phyloP scores from a whole-genome alignment of 108 stramenopile species.

The Conticribra weissflogii region DNA sequence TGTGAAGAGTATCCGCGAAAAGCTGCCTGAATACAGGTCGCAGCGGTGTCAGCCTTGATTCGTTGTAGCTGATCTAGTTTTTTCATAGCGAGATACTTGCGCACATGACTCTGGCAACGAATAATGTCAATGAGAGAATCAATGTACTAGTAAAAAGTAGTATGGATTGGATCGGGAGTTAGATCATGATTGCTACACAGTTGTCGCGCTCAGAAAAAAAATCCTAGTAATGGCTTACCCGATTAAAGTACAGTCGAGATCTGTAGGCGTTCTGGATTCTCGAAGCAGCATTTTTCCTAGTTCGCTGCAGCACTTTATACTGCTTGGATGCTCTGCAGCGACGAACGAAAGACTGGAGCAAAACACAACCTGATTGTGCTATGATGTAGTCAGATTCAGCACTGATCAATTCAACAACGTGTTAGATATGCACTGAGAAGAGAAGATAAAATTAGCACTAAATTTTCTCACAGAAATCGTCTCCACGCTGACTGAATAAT shows the following conservation, averaged over 20 bases:
- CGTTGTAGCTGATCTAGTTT: neutral
- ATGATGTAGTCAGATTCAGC: conserved; percentile 6
- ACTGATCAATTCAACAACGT: no score
- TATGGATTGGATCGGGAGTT: no score
- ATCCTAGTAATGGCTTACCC: neutral
- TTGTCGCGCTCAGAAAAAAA: neutral
- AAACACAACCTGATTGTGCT: neutral
- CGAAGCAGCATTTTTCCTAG: conserved; percentile 2
- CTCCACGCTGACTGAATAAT: no score
- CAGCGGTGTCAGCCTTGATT: neutral
- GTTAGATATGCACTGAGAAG: no score
- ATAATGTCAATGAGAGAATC: conserved; percentile 1
- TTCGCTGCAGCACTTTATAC: neutral
- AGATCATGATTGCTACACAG: neutral
- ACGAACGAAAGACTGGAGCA: conserved; percentile 12
- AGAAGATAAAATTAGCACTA: conserved; percentile 6
- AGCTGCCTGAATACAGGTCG: conserved; percentile 6
- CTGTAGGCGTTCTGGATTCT: conserved; percentile 14
- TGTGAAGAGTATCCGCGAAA: conserved; percentile 21
- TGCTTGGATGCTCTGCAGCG: neutral
- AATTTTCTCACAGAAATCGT: neutral
- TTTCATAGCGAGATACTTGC: conserved; percentile 7
- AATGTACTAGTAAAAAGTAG: no score
- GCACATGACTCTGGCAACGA: conserved; percentile 17
- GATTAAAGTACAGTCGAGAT: conserved; percentile 7